These are phyloP conservation scores for Exophiala mesophila DNA, from an alignment of 2,329 filamentous ascomycete genomes.

Conservation along the genomic window DNA sequence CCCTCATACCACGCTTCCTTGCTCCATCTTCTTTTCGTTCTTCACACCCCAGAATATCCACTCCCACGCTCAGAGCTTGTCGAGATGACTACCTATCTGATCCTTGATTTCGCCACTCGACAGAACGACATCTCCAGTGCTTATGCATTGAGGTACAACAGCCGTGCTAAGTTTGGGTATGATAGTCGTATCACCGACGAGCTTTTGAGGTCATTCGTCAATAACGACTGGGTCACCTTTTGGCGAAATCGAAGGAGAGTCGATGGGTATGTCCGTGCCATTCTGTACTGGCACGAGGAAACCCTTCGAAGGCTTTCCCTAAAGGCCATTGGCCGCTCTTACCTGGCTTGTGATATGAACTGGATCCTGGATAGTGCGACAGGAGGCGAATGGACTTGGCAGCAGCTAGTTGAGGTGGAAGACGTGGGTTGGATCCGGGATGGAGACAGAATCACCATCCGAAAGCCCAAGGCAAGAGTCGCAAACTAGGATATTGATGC, in stretches of 20 bases:
- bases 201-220: conserved; percentile 65
- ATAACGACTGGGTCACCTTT: conserved; percentile 79
- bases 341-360: conserved; percentile 72
- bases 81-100: conserved; percentile 74
- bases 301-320: conserved; percentile 70
- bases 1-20: conserved; percentile 89
- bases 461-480: conserved; percentile 42
- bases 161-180: conserved; percentile 50
- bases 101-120: conserved; percentile 85
- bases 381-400: conserved; percentile 56
- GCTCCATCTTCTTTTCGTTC: conserved; percentile 66
- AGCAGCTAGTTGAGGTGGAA: conserved; percentile 60
- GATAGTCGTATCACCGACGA: conserved; percentile 64
- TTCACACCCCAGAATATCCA: conserved; percentile 61
- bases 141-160: conserved; percentile 56
- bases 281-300: conserved; percentile 77
- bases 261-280: conserved; percentile 71
- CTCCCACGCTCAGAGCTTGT: conserved; percentile 68
- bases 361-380: conserved; percentile 54
- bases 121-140: conserved; percentile 70
- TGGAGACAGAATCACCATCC: conserved; percentile 69
- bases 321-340: conserved; percentile 80
- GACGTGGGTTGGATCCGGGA: conserved; percentile 82
- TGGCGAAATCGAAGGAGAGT: conserved; percentile 65
- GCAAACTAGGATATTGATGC: not conserved